Evolutionary conservation across 257 asterid genomes (phyloP), one percentile per base, ranked within the genome.

Genomic region (Perilla frutescens): DNA sequence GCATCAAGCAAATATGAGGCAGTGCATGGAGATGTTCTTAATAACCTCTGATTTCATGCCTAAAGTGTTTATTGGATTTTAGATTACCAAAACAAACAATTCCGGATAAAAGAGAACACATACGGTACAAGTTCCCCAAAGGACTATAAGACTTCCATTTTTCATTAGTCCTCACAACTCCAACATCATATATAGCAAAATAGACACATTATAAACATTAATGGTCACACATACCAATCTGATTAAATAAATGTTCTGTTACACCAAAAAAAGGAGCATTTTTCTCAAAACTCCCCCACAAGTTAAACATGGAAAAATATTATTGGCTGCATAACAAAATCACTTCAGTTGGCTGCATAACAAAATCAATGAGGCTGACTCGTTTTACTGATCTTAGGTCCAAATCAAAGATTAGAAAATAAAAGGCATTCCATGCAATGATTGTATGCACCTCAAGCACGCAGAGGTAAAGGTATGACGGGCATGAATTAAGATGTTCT

Each of bases 1-100:
- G 47, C 66, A 13, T 36, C 13, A 60, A 8, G 8, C 7, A 60
- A 60, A 60, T 59, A 60, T 1, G 48, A 60, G 37, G 47, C 66
- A 36, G 45, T 8, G 12, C 65, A 10, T 59, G 65, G 29, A 36
- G 47, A 59, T 36, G 47, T 59, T 45, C 31, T 62, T 39, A 44
- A 55, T 58, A 58, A 26, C 50, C 66, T 47, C 13, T 20, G 34
- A 75, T 36, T 66, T 34, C 12, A 47, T 43, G 58, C 48, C 68
- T 48, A 57, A 5, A 63, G 31, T 66, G 70, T 59, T 11, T 9
- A 11, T 40, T 62, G 9, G 13, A 62, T 40, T 62, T 41, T 62
- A 62, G 13, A 62, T 8, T 40, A 62, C n/a, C 7, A 62, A 32
- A 62, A 8, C 34, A 39, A 62, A 62, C 45, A 34, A 20, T 20